These are phyloP conservation scores for Mycena metata DNA, from an alignment of 768 basidiomycete genomes.

Conservation along the genomic window DNA sequence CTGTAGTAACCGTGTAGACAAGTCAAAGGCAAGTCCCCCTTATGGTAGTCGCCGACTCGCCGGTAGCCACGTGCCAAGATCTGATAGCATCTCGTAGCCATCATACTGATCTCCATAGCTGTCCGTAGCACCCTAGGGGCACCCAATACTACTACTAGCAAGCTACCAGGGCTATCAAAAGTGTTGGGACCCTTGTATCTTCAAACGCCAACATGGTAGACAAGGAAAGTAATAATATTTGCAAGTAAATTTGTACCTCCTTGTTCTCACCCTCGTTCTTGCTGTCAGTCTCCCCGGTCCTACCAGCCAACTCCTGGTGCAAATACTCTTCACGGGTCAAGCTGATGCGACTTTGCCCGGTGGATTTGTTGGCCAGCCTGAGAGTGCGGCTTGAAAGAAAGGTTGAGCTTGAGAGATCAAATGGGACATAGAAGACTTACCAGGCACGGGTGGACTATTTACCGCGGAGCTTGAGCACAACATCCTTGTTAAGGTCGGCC, in stretches of 20 bases:
- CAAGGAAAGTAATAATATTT: neutral
- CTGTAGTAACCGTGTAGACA: too few relatives aligned
- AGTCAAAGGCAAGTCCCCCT: too few relatives aligned
- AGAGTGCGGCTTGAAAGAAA: neutral
- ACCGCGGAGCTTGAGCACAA: neutral
- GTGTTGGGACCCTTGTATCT: too few relatives aligned
- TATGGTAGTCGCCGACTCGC: too few relatives aligned
- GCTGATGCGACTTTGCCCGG: neutral
- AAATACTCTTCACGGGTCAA: neutral
- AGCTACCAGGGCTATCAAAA: neutral
- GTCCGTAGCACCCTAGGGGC: too few relatives aligned
- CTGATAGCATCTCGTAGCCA: too few relatives aligned
- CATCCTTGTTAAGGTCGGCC: neutral
- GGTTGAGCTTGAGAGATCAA: too few relatives aligned
- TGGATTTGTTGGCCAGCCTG: neutral
- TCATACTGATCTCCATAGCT: too few relatives aligned
- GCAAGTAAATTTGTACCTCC: neutral
- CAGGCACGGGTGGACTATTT: conserved; percentile 7
- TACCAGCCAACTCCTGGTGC: conserved; percentile 1
- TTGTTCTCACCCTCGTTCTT: neutral
- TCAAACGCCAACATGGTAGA: too few relatives aligned
- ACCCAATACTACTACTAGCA: neutral
- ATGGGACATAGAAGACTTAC: neutral
- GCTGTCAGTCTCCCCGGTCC: conserved; percentile 11
- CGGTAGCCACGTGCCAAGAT: too few relatives aligned